Base-by-base conservation (phyloP, 2,329 filamentous ascomycete species). In the Aquanectria penicillioides region DNA sequence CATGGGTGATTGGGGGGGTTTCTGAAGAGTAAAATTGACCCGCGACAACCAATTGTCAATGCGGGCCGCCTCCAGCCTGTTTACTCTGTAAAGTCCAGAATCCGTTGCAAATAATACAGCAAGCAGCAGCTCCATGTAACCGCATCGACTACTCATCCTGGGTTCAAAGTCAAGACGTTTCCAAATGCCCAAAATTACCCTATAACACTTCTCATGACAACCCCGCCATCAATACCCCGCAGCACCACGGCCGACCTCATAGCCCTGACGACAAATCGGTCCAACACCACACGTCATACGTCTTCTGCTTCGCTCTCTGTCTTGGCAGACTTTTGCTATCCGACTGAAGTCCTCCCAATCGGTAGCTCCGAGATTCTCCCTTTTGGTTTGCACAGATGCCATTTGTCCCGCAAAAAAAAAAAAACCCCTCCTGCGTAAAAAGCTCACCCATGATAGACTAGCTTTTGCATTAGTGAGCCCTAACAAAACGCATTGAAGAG, bases 401-500 rank as follows among this genome's bases (percentile, higher is more conserved):
- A n/a, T n/a, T n/a, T n/a, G n/a, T n/a, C n/a, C n/a, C n/a, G n/a
- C n/a, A n/a, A n/a, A n/a, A n/a, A n/a, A n/a, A n/a, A n/a, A n/a
- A n/a, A n/a, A n/a, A n/a, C n/a, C n/a, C n/a, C n/a, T n/a, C n/a
- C n/a, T n/a, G n/a, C n/a, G n/a, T n/a, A n/a, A n/a, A n/a, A 26
- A 54, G 22, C 40, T 40, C 50, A 54, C 50, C 8, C 23, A 54
- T 54, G 15, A 44, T 11, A 11, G n/a, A 23, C 23, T 29, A 46
- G 37, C 15, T 26, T 47, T 26, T 61, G 59, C 51, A 56, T 59
- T 67, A 59, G 55, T 44, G 46, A 65, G 57, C 62, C 62, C 62
- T 67, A 65, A 63, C 31, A 40, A 41, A 38, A 55, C 49, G 15
- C 44, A 57, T 51, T 23, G 23, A 26, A 25, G 46, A 26, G 28